Evolutionary conservation across 2,329 filamentous ascomycete genomes (phyloP), one percentile per base, ranked within the genome.

Genomic region (Trichophyton benhamiae): DNA sequence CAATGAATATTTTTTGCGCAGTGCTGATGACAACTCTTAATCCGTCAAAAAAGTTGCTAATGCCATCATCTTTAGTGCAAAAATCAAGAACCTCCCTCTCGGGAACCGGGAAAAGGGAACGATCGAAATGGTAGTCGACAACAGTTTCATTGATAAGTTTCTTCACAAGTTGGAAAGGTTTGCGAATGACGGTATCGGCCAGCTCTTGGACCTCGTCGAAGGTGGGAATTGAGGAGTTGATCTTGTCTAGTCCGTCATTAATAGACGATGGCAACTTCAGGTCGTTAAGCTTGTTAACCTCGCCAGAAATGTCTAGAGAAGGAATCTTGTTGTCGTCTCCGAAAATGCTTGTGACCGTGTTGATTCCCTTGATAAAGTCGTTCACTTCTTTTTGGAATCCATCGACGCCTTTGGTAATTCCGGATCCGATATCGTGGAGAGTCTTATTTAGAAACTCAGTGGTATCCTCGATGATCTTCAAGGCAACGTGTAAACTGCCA

Each of bases 141-240:
- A 94, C 82, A 38, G 81, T 85, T 13, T 85, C 76, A 66, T 90
- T 87, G 68, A 99, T 82, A 55, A 87, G 77, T 64, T 81, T 76
- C 68, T 88, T 89, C 68, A 96, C 83, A 64, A 89, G 78, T 67
- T 92, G 82, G 72, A 99, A 97, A 0, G 94, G 94, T 0, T 86
- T 76, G 1, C 84, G 80, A 61, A 97, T 87, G 46, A 88, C 83
- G 60, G 81, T 80, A 66, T 88, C 82, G 17, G 91, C 92, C 68
- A 91, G 79, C 65, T 96, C 91, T 69, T 92, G 84, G 59, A 96
- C 88, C 63, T 95, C 78, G 25, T 84, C 82, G 70, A 97, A 97
- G 2, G 82, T 87, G 0, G 92, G 94, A 11, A 97, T 86, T 1
- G 88, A 86, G 30, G 80, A 76, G 72, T 96, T 92, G 66, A 96